Evolutionary conservation across 768 basidiomycete genomes (phyloP), one percentile per base, ranked within the genome.

Genomic region (Boletales sp.): DNA sequence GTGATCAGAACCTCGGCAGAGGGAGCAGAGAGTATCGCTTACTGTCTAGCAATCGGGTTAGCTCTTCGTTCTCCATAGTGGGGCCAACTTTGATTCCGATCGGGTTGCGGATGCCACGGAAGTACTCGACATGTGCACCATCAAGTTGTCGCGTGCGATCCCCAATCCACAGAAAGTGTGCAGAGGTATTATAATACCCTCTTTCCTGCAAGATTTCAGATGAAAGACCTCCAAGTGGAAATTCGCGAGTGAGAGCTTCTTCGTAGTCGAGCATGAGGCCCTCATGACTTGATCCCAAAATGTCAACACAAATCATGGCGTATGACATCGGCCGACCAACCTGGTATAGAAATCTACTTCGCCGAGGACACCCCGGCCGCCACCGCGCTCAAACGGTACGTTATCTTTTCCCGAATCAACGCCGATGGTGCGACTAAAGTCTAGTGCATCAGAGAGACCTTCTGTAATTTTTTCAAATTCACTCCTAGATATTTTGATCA

Each of bases 71-170:
- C 35, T 72, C 72, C 87, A 98, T 88, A 37, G 82, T 83, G 21
- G 97, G 94, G 3, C 97, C 97, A 7, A 95, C 90, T 66, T 99
- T 99, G 73, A 97, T 81, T 2, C 97, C 97, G 51, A 97, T 90
- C 2, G 93, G 93, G 64, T 97, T 95, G 43, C 90, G 76, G 46
- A 97, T 87, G 8, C 93, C 92, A 48, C 90, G 76, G 71, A 94
- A 94, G 68, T 94, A 94, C 72, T 98, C 95, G 30, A 97, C 85
- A 65, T 99, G 97, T 4, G 94, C 97, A 8, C 94, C 93, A 40
- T 83, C 80, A 0, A 98, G 74, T 68, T 95, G 91, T 36, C 95
- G 75, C 5, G 95, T 99, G 45, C 95, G 82, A 69, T 99, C 97
- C 0, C 95, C 95, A 47, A 99, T 90, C 95, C 95, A 99, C 43